Evolutionary conservation across 2,329 filamentous ascomycete genomes (phyloP).

Genomic region (Neodidymelliopsis sp.): DNA sequence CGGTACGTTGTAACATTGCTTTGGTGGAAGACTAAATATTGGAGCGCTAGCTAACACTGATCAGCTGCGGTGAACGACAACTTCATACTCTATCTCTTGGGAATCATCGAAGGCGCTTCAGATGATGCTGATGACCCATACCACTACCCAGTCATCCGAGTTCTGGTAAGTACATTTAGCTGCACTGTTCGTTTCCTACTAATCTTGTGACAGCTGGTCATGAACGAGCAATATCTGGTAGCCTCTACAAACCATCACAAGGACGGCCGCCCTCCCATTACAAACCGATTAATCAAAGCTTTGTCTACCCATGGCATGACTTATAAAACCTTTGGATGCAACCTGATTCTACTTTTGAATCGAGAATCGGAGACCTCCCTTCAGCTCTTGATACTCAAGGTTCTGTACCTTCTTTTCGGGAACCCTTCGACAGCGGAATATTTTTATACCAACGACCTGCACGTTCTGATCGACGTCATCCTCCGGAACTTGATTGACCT

Average conservation of each 20-base stretch:
- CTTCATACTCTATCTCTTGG: conserved; percentile 84
- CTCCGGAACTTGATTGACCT: conserved; percentile 96
- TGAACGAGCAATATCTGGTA: conserved; percentile 99
- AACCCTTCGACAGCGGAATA: conserved; percentile 93
- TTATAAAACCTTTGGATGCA: conserved; percentile 96
- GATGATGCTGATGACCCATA: conserved; percentile 91
- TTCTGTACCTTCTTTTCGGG: conserved; percentile 94
- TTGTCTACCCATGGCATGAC: conserved; percentile 79
- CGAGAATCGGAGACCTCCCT: conserved; percentile 91
- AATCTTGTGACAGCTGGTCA: conserved; percentile 70
- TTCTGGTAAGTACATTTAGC: conserved; percentile 71
- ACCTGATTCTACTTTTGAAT: conserved; percentile 93
- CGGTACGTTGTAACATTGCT: conserved; percentile 58
- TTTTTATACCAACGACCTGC: conserved; percentile 97
- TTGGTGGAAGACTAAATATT: not conserved
- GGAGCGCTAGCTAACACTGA: conserved; percentile 16
- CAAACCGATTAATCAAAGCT: conserved; percentile 92
- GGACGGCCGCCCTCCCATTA: conserved; percentile 64
- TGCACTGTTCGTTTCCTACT: not conserved
- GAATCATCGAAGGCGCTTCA: conserved; percentile 85
- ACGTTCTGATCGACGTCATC: conserved; percentile 93
- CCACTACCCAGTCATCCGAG: conserved; percentile 92
- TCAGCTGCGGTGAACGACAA: conserved; percentile 70
- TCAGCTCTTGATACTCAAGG: conserved; percentile 94
- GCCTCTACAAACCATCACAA: conserved; percentile 55